Evolutionary conservation across 768 basidiomycete species (phyloP), one percentile per base, ranked within the genome.

Genomic region (Mycena albidolilacea): DNA sequence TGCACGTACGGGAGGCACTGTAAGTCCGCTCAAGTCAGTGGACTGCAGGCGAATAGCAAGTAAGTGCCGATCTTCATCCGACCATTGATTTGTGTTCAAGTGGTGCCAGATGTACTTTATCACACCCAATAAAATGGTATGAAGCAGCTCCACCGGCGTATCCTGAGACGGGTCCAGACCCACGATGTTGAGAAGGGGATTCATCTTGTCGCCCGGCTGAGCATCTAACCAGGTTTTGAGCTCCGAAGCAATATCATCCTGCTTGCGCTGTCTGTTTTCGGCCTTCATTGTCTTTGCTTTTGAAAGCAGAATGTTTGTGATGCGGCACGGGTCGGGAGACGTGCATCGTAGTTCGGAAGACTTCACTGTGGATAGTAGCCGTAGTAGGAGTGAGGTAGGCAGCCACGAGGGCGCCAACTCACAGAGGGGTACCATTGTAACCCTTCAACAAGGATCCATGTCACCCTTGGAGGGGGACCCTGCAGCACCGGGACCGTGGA

Each of bases 1-100:
- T 30, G 30, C 30, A 30, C 30, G 30, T 30, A 30, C 30, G 30
- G 77, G 68, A 0, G 76, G 79, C 3, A 79, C 62, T 1, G 60
- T 60, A 2, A 81, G 46, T 0, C 78, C 77, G 65, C 12, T 55
- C 11, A 76, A 41, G 35, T 68, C 77, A 9, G 69, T 74, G 69
- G 75, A 82, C 76, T 81, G 80, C 5, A 84, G 75, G 0, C 82
- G 79, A 2, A 77, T 61, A 0, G 81, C 73, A 61, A 81, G 81
- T 1, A 79, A 3, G 0, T 74, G 59, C 21, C 79, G 59, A n/a
- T 80, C 35, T 6, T 55, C 55, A 1, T 77, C 73, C 1, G 76
- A 68, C 83, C 81, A 82, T 0, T 64, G 37, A 0, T 30, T n/a
- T 3, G 71, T 70, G 68, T 81, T 69, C 0, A 78, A 35, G 17